Evolutionary conservation across 2,329 filamentous ascomycete species (phyloP).

Genomic region (Incumbomyces lentus): DNA sequence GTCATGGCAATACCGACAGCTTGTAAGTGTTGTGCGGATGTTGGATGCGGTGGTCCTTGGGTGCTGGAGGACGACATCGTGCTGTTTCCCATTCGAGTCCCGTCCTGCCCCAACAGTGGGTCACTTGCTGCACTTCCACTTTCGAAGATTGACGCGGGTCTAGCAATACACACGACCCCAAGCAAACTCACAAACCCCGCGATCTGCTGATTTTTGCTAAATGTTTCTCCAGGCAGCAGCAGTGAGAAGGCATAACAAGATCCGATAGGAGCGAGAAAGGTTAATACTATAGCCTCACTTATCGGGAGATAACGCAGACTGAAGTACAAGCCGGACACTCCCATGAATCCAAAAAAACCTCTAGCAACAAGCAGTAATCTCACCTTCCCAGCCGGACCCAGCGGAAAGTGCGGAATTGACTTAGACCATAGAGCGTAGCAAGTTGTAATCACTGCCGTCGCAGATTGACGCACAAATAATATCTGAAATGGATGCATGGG

Average conservation of each 20-base stretch:
- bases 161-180: constrained; percentile 75
- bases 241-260: constrained; percentile 72
- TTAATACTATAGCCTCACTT: constrained; percentile 80
- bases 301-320: constrained; percentile 69
- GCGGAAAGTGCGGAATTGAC: constrained; percentile 54
- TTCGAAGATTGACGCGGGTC: constrained; percentile 51
- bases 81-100: constrained; percentile 22
- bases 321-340: constrained; percentile 69
- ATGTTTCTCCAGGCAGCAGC: constrained; percentile 60
- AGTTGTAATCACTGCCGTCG: constrained; percentile 58
- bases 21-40: constrained; percentile 53
- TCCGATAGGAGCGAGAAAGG: constrained; percentile 71
- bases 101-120: background rate
- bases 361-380: constrained; percentile 57
- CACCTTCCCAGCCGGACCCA: constrained; percentile 53
- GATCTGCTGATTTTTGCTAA: constrained; percentile 65
- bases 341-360: constrained; percentile 63
- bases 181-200: constrained; percentile 64
- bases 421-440: constrained; percentile 63
- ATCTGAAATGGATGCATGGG: constrained; percentile 77
- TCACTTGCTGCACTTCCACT: too few relatives aligned
- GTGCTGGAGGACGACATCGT: constrained; percentile 19
- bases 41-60: constrained; percentile 25
- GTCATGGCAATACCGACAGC: constrained; percentile 64
- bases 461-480: constrained; percentile 66